Conservation (phyloP, 352 stramenopile genomes). For the Phytopythium mirpurense region DNA sequence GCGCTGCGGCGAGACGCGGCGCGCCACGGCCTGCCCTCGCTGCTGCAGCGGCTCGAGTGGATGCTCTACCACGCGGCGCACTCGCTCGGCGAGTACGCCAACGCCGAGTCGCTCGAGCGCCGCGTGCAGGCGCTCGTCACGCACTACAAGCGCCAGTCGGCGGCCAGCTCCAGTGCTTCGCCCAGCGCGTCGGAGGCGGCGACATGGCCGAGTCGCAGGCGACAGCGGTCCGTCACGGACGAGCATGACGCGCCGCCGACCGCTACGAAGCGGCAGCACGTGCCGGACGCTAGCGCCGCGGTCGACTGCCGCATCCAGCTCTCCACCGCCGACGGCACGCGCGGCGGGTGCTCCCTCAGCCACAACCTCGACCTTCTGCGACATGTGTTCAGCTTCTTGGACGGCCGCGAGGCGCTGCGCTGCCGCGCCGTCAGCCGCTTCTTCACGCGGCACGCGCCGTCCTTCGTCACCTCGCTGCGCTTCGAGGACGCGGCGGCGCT, state of each 20-base stretch:
- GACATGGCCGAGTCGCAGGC: neutral
- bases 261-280: conserved; percentile 4
- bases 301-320: neutral
- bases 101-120: conserved; percentile 54
- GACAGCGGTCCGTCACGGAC: conserved; percentile 1
- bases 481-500: conserved; percentile 23
- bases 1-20: conserved; percentile 1
- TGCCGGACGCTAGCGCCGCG: neutral
- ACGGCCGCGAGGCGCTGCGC: conserved; percentile 38
- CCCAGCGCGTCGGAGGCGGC: no score
- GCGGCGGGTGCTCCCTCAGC: conserved; percentile 29
- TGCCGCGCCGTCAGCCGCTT: conserved; percentile 46
- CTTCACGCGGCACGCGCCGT: conserved; percentile 34
- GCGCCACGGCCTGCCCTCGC: conserved; percentile 25
- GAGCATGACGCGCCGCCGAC: neutral
- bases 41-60: conserved; percentile 71
- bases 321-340: conserved; percentile 4
- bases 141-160: conserved; percentile 30
- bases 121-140: conserved; percentile 72
- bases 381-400: conserved; percentile 53
- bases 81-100: conserved; percentile 62
- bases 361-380: conserved; percentile 51
- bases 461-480: conserved; percentile 38
- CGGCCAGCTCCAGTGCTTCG: no score
- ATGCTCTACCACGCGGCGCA: conserved; percentile 68